These are phyloP conservation scores for Syzygium oleosum DNA, from an alignment of 345 rosid species.

Conservation along the genomic window DNA sequence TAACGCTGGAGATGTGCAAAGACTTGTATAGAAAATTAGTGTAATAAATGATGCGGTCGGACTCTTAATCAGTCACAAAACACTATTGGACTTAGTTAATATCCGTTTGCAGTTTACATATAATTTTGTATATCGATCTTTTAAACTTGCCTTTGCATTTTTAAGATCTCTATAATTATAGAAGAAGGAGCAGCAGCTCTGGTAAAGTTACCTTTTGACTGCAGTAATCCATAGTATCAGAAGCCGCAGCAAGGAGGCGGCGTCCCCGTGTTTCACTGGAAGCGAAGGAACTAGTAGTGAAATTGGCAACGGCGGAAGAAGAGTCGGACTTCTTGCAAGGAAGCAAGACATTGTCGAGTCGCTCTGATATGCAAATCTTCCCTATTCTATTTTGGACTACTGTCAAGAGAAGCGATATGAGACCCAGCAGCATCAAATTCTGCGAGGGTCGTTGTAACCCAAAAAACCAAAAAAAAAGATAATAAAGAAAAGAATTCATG, in stretches of 20 bases:
- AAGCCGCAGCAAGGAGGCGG: slow-evolving; percentile 48
- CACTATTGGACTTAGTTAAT: not conserved
- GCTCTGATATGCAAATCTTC: slow-evolving; percentile 41
- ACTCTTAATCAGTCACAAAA: no score
- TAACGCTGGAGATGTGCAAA: not conserved
- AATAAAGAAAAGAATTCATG: no score
- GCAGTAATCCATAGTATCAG: slow-evolving; percentile 12
- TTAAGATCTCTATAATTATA: not conserved
- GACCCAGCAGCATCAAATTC: slow-evolving; percentile 82
- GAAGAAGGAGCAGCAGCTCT: not conserved
- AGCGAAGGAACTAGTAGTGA: slow-evolving; percentile 16
- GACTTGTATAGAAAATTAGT: not conserved
- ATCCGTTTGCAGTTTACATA: not conserved
- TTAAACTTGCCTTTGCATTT: not conserved
- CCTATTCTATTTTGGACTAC: slow-evolving; percentile 37
- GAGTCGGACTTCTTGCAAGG: slow-evolving; percentile 36
- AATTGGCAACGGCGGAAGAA: slow-evolving; percentile 15
- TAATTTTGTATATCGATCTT: not conserved
- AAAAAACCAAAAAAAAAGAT: no score
- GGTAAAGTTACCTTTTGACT: slow-evolving; percentile 9
- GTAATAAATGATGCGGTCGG: not conserved
- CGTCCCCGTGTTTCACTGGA: not conserved
- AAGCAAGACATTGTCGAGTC: slow-evolving; percentile 26
- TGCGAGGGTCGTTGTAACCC: no score
- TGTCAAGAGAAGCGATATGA: slow-evolving; percentile 66